Evolutionary conservation across 768 basidiomycete species (phyloP).

Genomic region (Phanerochaete sordida): DNA sequence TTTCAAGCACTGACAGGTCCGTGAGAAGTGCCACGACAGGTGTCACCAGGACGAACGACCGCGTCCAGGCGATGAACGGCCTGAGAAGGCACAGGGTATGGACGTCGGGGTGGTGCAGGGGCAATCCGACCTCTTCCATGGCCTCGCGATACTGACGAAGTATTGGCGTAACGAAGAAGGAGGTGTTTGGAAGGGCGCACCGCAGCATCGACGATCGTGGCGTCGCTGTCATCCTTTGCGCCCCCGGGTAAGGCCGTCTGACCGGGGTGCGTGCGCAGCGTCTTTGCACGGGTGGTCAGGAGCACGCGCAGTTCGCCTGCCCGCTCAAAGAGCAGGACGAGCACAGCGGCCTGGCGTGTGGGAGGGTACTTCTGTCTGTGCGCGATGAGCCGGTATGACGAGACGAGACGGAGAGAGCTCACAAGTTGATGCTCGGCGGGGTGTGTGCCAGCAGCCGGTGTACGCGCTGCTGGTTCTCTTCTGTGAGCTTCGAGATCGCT

Average conservation of each 20-base stretch:
- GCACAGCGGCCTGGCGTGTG: slow-evolving; percentile 65
- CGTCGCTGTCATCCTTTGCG: slow-evolving; percentile 65
- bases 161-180: neutral
- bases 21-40: slow-evolving; percentile 75
- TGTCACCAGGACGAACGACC: slow-evolving; percentile 56
- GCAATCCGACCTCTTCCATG: slow-evolving; percentile 79
- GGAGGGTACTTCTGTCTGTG: slow-evolving; percentile 30
- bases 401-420: slow-evolving; percentile 31
- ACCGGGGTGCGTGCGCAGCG: slow-evolving; percentile 69
- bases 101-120: slow-evolving; percentile 51
- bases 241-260: slow-evolving; percentile 86
- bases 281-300: slow-evolving; percentile 82
- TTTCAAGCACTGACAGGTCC: slow-evolving; percentile 44
- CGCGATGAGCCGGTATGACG: neutral
- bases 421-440: slow-evolving; percentile 46
- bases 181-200: slow-evolving; percentile 44
- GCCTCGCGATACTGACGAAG: slow-evolving; percentile 71
- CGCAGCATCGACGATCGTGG: slow-evolving; percentile 63
- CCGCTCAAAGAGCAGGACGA: slow-evolving; percentile 77
- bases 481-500: slow-evolving; percentile 13
- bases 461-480: slow-evolving; percentile 26
- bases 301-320: slow-evolving; percentile 69
- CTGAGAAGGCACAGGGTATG: slow-evolving; percentile 60
- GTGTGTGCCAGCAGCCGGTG: slow-evolving; percentile 33
- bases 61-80: slow-evolving; percentile 63